Base-by-base conservation (phyloP, 106 monocot species). In the Platanthera zijinensis region DNA sequence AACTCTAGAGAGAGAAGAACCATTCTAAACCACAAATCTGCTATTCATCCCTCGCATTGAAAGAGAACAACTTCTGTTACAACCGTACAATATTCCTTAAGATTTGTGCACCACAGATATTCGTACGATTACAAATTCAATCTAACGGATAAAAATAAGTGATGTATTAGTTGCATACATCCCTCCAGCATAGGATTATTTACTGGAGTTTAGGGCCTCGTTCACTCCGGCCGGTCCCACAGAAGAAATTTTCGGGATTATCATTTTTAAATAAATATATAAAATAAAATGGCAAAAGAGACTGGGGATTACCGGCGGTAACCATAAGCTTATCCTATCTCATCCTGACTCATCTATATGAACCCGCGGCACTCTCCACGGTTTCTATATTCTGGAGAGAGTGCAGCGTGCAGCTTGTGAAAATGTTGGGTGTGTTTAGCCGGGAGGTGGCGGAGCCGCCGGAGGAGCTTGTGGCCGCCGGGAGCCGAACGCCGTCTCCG, bases 401-500 rank as follows among this genome's bases (percentile, higher is more conserved):
- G 62, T 9, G 18, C 6, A 21, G 62, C 18, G 21, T 62, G 17
- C 1, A 18, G 48, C 2, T 71, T 71, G 51, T 0, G 39, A 77
- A 76, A 74, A 96, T 96, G 96, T 74, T 96, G 87, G 90, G 89
- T 45, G 93, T 96, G 69, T 96, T 96, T 80, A 89, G 93, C 79
- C 84, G 93, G 0, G 85, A 84, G 64, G 81, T 96, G 80, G 93
- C 89, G 77, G 89, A 85, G 80, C 83, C 90, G 48, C 96, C 96
- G 83, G 82, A 84, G 71, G 96, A 96, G 83, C 75, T 96, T 81
- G 82, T 87, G 71, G 87, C 81, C 5, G 96, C 96, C 52, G 96
- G 93, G 5, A 91, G 93, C 87, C 78, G 93, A 71, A 93, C 96
- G 48, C 96, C 96, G 69, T 90, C 96, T 46, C 96, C 96, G 4